Base-by-base conservation (phyloP, 2,329 filamentous ascomycete genomes). In the Exophiala calicioides region DNA sequence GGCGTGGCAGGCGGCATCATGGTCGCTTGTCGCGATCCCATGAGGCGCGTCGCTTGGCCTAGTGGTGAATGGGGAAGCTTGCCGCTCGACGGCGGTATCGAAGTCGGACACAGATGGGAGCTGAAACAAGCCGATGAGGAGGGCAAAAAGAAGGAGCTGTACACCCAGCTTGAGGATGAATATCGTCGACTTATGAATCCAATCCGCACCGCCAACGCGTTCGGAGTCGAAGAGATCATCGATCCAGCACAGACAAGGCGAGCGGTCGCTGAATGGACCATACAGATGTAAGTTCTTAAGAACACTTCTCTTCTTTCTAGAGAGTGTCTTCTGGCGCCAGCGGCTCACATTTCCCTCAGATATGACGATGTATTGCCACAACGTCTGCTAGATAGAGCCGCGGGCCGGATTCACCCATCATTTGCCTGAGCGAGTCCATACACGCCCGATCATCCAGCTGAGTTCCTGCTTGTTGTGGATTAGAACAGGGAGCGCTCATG, bases 1-100 rank as follows among this genome's bases (percentile, higher is more conserved):
- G 82, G 81, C 5, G 81, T 85, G 1, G 82, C 81, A 1, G 81
- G 81, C 0, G 81, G 79, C 0, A 67, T 84, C 10, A 84, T 85
- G 80, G 65, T 83, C 0, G 80, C 81, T 31, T 79, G 74, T 44
- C 73, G 81, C 12, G 79, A 84, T 45, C 81, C 81, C 0, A 68
- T 77, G 20, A 76, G 78, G 68, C 73, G 80, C 35, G 73, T 84
- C 6, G 79, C 79, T 5, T 85, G 81, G 81, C 81, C 81, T 0
- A 79, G 74, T 30, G 79, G 80, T 0, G 71, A 81, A 55, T 84
- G 80, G 78, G 81, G 80, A 0, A 80, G 75, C 7, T 60, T 85
- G 4, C 81, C 81, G 0, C 65, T 84, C 1, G 79, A 82, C 42
- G 81, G 81, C 2, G 81, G 81, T 0, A 83, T 85, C 21, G 80